Evolutionary conservation across 345 rosid genomes (phyloP).

Genomic region (Limnanthes douglasii): DNA sequence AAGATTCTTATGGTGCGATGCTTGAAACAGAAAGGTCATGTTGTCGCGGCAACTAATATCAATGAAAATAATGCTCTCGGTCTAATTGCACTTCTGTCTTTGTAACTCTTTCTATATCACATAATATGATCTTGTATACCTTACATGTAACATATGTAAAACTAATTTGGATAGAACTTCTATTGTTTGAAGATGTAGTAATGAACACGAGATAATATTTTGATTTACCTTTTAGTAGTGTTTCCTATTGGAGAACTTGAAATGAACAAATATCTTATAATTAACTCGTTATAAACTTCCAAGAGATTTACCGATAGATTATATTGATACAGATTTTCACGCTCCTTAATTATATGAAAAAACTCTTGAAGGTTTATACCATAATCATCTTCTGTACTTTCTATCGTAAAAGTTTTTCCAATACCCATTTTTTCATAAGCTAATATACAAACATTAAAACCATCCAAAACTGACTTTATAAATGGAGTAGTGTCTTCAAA

Average conservation of each 20-base stretch:
- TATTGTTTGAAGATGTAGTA: no score
- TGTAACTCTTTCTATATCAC: conserved; percentile 82
- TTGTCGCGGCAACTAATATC: conserved; percentile 52
- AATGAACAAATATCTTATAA: conserved; percentile 64
- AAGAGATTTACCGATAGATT: conserved; percentile 80
- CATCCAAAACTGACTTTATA: conserved; percentile 86
- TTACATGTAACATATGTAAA: no score
- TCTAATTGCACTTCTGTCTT: conserved; percentile 93
- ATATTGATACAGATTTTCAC: conserved; percentile 40
- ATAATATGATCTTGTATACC: no score
- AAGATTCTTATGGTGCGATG: conserved; percentile 60
- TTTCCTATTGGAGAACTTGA: conserved; percentile 40
- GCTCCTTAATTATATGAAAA: conserved; percentile 45
- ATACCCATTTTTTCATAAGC: conserved; percentile 97
- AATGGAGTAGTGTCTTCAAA: conserved; percentile 84
- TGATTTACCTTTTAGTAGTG: conserved; percentile 44
- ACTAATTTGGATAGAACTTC: no score
- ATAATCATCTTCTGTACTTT: conserved; percentile 69
- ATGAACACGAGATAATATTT: not conserved
- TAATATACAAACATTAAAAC: conserved; percentile 87
- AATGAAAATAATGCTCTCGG: conserved; percentile 58
- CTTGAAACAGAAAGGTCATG: conserved; percentile 42
- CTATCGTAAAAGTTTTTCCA: conserved; percentile 92
- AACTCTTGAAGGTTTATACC: conserved; percentile 92
- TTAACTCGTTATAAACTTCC: conserved; percentile 96